Evolutionary conservation across 805 yeast genomes (phyloP), one percentile per base, ranked within the genome.

Genomic region (Cyberlindnera petersonii): DNA sequence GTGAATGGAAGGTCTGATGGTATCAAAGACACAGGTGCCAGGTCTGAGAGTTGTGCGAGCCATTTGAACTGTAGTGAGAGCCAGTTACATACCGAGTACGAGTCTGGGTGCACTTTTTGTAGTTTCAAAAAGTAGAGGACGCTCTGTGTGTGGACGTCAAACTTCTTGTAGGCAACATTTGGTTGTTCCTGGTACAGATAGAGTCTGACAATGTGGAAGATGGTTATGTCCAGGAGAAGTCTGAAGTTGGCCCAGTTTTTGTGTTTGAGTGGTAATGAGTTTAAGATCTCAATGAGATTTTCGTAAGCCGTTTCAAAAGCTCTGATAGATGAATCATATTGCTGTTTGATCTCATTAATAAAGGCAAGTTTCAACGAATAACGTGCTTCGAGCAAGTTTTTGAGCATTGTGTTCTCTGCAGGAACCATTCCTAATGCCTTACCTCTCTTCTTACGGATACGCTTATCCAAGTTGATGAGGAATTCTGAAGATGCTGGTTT

Each of bases 191-290:
- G 42, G 11, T 82, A 76, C 19, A 85, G 64, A 48, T 77, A 74
- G 1, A 78, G 65, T 45, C 83, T 69, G 7, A 75, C 74, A 9
- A 85, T 77, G 49, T 82, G 84, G 35, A 82, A 66, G 0, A 82
- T 79, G 6, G 75, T 52, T 4, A 76, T 56, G 52, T 86, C 95
- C 6, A 83, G 56, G 33, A 82, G 58, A 9, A 55, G 52, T 30
- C 86, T 56, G 26, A 72, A 58, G 28, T 74, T 68, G 4, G 48
- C 43, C 78, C 79, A 75, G 4, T 50, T 44, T 5, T 46, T 40
- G 20, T 57, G 53, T 0, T 50, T 28, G 0, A 56, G 30, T 5
- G 53, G 42, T 2, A 59, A 46, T 6, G 54, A 39, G 28, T 60
- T 66, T 20, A 71, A 58, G 13, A 68, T 48, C 30, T 65, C 66